Evolutionary conservation across 805 yeast genomes (phyloP).

Genomic region (Ogataea degrootiae): DNA sequence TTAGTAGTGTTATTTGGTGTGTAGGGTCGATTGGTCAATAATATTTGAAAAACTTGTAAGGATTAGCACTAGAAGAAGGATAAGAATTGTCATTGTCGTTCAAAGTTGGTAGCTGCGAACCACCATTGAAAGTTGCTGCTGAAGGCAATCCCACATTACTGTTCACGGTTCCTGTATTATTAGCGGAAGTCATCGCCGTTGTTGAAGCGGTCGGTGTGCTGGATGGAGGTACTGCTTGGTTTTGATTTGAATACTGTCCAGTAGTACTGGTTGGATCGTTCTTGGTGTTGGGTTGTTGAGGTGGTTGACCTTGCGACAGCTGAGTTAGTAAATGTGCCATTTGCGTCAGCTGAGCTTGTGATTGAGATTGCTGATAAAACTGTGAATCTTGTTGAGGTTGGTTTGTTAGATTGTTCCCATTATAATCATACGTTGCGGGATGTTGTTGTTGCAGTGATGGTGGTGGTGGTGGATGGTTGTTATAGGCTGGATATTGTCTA

Average conservation of each 20-base stretch:
- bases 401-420: too few relatives aligned
- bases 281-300: neutral
- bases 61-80: slow-evolving; percentile 8
- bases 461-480: too few relatives aligned
- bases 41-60: slow-evolving; percentile 9
- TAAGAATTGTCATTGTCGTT: slow-evolving; percentile 5
- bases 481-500: too few relatives aligned
- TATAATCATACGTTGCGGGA: too few relatives aligned
- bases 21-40: neutral
- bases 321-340: slow-evolving; percentile 11
- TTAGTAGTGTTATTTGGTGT: too few relatives aligned
- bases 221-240: neutral
- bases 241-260: neutral
- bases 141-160: too few relatives aligned
- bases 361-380: neutral
- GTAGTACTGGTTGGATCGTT: neutral
- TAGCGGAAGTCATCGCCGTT: neutral
- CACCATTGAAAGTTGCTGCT: too few relatives aligned
- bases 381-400: neutral
- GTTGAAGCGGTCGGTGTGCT: slow-evolving; percentile 1
- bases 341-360: slow-evolving; percentile 6
- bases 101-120: slow-evolving; percentile 7
- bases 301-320: slow-evolving; percentile 5
- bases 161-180: neutral
- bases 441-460: too few relatives aligned